Conservation (phyloP, 2,329 filamentous ascomycete species). For the Colletotrichum liaoningense region DNA sequence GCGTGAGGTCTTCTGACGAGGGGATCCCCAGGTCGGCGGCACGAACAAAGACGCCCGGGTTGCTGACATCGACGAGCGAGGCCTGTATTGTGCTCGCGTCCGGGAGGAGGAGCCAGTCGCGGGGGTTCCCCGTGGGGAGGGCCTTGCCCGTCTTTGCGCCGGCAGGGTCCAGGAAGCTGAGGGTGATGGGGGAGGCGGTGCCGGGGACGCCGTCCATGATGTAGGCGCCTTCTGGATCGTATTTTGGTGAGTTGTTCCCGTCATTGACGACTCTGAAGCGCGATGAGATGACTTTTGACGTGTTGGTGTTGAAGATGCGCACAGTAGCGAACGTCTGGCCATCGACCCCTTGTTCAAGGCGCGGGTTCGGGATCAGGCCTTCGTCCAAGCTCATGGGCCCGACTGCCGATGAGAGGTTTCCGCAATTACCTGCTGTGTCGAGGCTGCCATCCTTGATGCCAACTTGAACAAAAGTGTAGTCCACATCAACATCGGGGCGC, state of each 20-base stretch:
- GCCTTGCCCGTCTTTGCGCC: constrained; percentile 54
- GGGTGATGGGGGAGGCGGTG: constrained; percentile 46
- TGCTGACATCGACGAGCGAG: constrained; percentile 53
- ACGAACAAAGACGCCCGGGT: constrained; percentile 54
- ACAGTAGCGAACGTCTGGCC: constrained; percentile 34
- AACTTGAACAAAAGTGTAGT: constrained; percentile 71
- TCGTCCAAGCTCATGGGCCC: constrained; percentile 69
- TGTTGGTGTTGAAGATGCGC: constrained; percentile 47
- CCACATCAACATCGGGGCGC: constrained; percentile 60
- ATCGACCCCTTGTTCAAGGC: constrained; percentile 8
- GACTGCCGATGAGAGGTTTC: constrained; percentile 69
- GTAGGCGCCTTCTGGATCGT: constrained; percentile 47
- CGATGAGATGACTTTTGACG: constrained; percentile 46
- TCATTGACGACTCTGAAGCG: constrained; percentile 46
- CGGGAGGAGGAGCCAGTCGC: constrained; percentile 45
- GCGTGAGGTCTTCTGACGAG: constrained; percentile 36
- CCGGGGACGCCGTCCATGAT: constrained; percentile 55
- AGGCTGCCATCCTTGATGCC: constrained; percentile 65
- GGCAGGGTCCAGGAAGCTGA: constrained; percentile 52
- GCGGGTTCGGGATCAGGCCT: constrained; percentile 49
- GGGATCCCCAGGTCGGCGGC: constrained; percentile 45
- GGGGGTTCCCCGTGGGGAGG: constrained; percentile 51
- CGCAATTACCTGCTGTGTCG: constrained; percentile 70
- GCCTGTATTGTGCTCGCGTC: constrained; percentile 45
- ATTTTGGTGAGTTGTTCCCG: constrained; percentile 37